Base-by-base conservation (phyloP, 2,329 filamentous ascomycete genomes). In the Talaromyces sp. region DNA sequence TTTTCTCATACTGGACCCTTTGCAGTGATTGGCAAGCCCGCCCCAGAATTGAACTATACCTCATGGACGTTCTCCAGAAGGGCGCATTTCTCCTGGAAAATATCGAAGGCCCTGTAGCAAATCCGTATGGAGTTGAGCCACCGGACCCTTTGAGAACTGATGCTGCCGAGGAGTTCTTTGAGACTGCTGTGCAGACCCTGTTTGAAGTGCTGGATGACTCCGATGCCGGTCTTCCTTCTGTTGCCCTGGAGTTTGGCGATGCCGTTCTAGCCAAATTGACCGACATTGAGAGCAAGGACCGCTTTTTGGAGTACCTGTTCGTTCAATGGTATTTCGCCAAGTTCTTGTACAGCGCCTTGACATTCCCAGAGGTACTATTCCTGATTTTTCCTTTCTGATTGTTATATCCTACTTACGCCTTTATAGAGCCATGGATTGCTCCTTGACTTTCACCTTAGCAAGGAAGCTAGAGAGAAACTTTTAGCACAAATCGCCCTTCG, bases 1-100 rank as follows among this genome's bases (percentile, higher is more conserved):
- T 97, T 36, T 83, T 99, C 57, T 93, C 95, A 74, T 88, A 91
- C 61, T 98, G 92, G 90, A 88, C 91, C 57, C 83, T 87, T 61
- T 90, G 93, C 83, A 87, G 91, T 65, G 89, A 93, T 75, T 98
- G 94, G 93, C 90, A 91, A 47, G 92, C 92, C 61, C 92, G 89
- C 69, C 86, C 89, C 67, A 95, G 92, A 66, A 87, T 99, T 82
- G 93, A 97, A 77, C 90, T 92, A 77, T 98, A 94, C 74, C 85
- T 99, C 12, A 95, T 96, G 90, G 91, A 95, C 73, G 91, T 96
- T 63, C 85, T 99, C 34, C 91, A 96, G 76, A 90, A 96, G 69
- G 95, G 95, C 67, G 89, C 92, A 44, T 97, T 97, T 72, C 82
- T 98, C 61, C 82, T 97, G 68, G 92, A 96, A 71, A 88, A 90